Percentiles rank a stretch among this genome's conserved stretches.
Evolutionary conservation across 257 asterid species (phyloP).

Genomic region (Datura wrightii): DNA sequence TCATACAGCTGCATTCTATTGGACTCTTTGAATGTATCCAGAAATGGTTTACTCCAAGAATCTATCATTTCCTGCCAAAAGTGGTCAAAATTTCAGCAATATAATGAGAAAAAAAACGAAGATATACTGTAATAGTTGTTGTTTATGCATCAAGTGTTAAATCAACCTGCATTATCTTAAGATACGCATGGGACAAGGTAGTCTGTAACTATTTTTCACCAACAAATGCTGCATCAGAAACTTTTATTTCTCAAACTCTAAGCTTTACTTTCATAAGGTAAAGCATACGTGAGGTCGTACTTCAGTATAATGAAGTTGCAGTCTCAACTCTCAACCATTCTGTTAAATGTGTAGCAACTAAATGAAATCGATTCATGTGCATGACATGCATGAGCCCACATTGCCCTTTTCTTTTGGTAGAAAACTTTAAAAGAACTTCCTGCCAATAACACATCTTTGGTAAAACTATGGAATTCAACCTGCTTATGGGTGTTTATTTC

Average conservation of each 20-base stretch:
- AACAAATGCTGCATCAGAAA: slow-evolving; percentile 6
- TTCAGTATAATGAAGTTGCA: neutral
- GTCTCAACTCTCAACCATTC: neutral
- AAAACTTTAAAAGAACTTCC: neutral
- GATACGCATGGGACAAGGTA: neutral
- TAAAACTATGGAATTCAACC: neutral
- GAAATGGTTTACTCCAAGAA: slow-evolving; percentile 83
- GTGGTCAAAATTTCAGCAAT: slow-evolving; percentile 4
- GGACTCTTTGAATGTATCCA: slow-evolving; percentile 58
- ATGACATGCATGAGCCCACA: neutral
- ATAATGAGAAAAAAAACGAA: neutral
- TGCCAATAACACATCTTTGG: neutral
- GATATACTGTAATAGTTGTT: neutral
- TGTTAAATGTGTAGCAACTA: neutral
- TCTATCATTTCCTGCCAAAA: slow-evolving; percentile 73
- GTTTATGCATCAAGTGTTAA: neutral
- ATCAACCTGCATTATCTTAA: slow-evolving; percentile 19
- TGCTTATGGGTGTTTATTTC: neutral
- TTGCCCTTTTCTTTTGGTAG: neutral
- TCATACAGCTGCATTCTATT: slow-evolving; percentile 62
- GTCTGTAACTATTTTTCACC: neutral
- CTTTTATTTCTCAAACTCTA: slow-evolving; percentile 13
- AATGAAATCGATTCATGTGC: neutral
- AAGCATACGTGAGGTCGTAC: neutral
- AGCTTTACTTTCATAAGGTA: neutral